Evolutionary conservation across 192 early-diverging fungal species (phyloP).

Genomic region (Coemansia sp.): DNA sequence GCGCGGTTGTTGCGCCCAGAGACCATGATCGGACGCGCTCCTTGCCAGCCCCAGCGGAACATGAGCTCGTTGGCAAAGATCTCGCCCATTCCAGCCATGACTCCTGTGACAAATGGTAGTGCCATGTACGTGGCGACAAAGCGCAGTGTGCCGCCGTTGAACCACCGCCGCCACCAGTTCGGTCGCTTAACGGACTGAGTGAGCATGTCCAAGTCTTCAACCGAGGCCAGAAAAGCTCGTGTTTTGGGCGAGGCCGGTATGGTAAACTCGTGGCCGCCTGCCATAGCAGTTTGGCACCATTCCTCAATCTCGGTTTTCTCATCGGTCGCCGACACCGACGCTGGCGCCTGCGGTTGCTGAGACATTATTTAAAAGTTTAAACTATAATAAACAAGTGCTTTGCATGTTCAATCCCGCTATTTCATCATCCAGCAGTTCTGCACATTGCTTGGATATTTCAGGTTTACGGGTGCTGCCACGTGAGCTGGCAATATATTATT

Average conservation of each 20-base stretch:
- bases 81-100: conserved; percentile 72
- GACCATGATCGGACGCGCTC: conserved; percentile 40
- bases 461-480: conserved; percentile 14
- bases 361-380: neutral
- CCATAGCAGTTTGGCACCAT: neutral
- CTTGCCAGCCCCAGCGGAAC: conserved; percentile 73
- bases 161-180: conserved; percentile 5
- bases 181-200: neutral
- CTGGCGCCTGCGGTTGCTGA: neutral
- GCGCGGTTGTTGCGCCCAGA: conserved; percentile 27
- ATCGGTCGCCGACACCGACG: neutral
- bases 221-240: neutral
- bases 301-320: conserved; percentile 1
- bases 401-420: neutral
- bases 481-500: conserved; percentile 2
- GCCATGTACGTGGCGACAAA: conserved; percentile 44
- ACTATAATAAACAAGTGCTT: too few species aligned
- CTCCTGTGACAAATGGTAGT: conserved; percentile 53
- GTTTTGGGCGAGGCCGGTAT: neutral
- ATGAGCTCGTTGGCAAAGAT: conserved; percentile 78
- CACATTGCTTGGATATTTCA: neutral
- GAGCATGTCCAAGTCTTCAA: conserved; percentile 4
- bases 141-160: conserved; percentile 10
- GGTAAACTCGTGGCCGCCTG: neutral
- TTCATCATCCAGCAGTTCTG: neutral